Evolutionary conservation across 495 filamentous ascomycete species (phyloP).

Genomic region (Cladorrhinum samala): DNA sequence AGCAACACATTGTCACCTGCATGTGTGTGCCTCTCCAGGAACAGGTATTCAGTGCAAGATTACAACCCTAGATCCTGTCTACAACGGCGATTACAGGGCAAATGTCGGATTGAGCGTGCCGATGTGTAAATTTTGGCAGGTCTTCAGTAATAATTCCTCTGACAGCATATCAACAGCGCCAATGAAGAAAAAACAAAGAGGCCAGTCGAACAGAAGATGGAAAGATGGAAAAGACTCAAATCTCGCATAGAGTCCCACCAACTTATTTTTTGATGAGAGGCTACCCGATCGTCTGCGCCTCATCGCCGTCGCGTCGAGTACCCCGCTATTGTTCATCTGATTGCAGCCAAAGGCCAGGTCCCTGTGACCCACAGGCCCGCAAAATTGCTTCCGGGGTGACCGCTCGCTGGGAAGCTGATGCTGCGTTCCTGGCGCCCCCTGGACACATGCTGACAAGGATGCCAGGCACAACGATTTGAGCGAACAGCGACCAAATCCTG

Average conservation of each 20-base stretch:
- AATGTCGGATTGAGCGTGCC: neutral
- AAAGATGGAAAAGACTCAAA: neutral
- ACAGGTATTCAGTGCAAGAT: neutral
- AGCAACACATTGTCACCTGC: slow-evolving; percentile 11
- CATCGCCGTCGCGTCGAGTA: slow-evolving; percentile 19
- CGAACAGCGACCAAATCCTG: slow-evolving; percentile 12
- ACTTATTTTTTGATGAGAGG: slow-evolving; percentile 7
- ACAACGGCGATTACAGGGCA: neutral
- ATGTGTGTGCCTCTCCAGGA: slow-evolving; percentile 2
- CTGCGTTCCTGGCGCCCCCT: slow-evolving; percentile 16
- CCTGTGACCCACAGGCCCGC: neutral
- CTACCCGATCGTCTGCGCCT: slow-evolving; percentile 24
- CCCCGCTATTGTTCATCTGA: slow-evolving; percentile 19
- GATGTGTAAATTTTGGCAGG: neutral
- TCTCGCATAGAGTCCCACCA: no score
- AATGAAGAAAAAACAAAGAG: no score
- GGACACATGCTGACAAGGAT: slow-evolving; percentile 7
- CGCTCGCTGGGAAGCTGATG: slow-evolving; percentile 8
- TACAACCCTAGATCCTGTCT: neutral
- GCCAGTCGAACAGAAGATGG: neutral
- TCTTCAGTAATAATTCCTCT: no score
- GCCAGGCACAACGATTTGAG: neutral
- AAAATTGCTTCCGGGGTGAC: slow-evolving; percentile 10
- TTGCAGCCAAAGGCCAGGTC: slow-evolving; percentile 3
- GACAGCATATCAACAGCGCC: no score